phyloP scores from a whole-genome alignment of 148 eudicot genomes.

The Arbutus unedo region DNA sequence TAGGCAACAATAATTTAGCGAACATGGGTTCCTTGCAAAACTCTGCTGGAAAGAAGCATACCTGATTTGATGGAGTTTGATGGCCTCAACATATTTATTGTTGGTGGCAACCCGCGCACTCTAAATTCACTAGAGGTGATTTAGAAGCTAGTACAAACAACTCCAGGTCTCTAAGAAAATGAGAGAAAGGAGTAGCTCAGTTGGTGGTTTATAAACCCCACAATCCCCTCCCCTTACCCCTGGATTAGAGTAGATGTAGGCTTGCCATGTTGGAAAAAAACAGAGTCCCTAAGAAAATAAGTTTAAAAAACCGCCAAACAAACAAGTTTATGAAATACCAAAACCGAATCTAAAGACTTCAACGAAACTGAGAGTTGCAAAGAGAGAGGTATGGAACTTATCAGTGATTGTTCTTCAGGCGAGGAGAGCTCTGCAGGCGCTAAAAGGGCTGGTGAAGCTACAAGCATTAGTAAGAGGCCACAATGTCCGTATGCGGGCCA shows the following conservation, averaged over 20 bases:
- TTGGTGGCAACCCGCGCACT: not conserved
- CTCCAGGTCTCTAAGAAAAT: not conserved
- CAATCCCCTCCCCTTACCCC: too few species aligned
- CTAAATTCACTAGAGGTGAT: not conserved
- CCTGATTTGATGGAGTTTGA: conserved; percentile 1
- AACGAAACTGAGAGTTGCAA: not conserved
- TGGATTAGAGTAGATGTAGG: too few species aligned
- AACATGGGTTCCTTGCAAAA: not conserved
- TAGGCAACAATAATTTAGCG: too few species aligned
- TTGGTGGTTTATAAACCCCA: too few species aligned
- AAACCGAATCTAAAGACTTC: not conserved
- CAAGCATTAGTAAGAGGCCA: conserved; percentile 88
- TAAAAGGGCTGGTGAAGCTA: conserved; percentile 79
- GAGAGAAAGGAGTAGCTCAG: not conserved
- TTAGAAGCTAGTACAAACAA: not conserved
- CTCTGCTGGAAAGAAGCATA: not conserved
- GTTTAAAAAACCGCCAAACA: not conserved
- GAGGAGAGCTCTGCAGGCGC: conserved; percentile 73
- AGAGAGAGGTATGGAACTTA: not conserved
- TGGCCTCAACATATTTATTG: not conserved
- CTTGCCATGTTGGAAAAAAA: not conserved
- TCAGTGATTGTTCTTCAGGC: conserved; percentile 38
- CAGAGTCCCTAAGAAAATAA: not conserved
- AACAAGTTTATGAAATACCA: not conserved
- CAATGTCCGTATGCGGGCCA: conserved; percentile 70